Base-by-base conservation (phyloP, 768 basidiomycete species). In the Agrocybe chaxingu region DNA sequence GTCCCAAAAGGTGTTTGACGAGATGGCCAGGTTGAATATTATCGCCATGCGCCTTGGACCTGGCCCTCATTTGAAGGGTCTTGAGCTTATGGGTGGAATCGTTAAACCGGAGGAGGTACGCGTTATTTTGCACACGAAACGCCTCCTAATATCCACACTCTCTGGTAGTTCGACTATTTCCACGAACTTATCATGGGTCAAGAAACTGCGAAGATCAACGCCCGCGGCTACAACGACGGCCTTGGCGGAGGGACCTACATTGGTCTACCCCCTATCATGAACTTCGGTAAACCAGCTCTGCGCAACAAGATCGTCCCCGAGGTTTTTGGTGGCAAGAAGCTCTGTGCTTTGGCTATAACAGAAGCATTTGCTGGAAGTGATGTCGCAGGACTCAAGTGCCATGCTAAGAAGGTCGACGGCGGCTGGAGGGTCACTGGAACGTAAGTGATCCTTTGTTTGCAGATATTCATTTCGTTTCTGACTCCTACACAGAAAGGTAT, bases 281-380 rank as follows among this genome's bases (percentile, higher is more conserved):
- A 94, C 66, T 94, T 82, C 57, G 91, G 81, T 8, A 75, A 81
- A 16, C 78, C 81, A 5, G 81, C 80, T 32, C 62, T 92, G 40
- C 81, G 82, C 56, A 72, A 78, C 1, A 75, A 76, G 57, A 76
- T 91, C 52, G 68, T 86, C 3, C 74, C 78, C 3, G 82, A 85
- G 24, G 72, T 67, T 29, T 73, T 84, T 19, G 64, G 70, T 1
- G 86, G 83, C 16, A 82, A 80, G 67, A 87, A 89, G 65, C 79
- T 80, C 52, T 85, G 90, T 57, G 81, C 79, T 31, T 71, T 94
- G 31, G 92, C 92, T 13, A 87, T 95, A 60, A 84, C 87, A 16
- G 92, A 95, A 70, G 89, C 92, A 0, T 91, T 88, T 54, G 92
- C 90, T 1, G 86, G 86, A 7, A 85, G 82, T 57, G 86, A 89